Conservation (phyloP, 352 stramenopile genomes). For the Phytophthora pinifolia region DNA sequence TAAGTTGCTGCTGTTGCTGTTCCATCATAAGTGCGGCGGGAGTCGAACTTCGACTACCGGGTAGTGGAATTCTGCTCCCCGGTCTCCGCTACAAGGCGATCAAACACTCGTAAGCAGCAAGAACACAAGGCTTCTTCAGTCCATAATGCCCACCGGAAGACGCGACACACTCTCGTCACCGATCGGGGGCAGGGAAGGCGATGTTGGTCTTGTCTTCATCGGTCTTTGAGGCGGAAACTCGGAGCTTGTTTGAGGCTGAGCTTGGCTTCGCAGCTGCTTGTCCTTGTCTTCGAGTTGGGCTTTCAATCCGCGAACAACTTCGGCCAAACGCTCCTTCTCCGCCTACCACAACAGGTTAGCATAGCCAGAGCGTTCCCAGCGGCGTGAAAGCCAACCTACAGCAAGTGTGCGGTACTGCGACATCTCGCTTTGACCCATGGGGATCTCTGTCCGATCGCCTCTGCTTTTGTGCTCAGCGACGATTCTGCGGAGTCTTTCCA, state of each 20-base stretch:
- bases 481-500: conserved; percentile 46
- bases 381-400: conserved; percentile 28
- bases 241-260: conserved; percentile 4
- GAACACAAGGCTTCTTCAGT: too few relatives aligned
- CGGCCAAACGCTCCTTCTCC: conserved; percentile 66
- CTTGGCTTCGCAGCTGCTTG: conserved; percentile 33
- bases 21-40: conserved; percentile 20
- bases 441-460: conserved; percentile 15
- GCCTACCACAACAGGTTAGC: conserved; percentile 27
- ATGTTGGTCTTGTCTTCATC: background rate
- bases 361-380: background rate
- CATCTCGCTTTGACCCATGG: conserved; percentile 30
- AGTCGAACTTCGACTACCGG: conserved; percentile 1
- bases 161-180: conserved; percentile 27
- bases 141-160: conserved; percentile 32
- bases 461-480: conserved; percentile 30
- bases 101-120: too few relatives aligned
- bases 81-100: conserved; percentile 25
- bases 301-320: conserved; percentile 55
- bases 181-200: conserved; percentile 19
- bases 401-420: conserved; percentile 54
- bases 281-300: conserved; percentile 65
- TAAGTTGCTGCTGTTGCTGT: conserved; percentile 30
- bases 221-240: background rate
- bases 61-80: conserved; percentile 20